Evolutionary conservation across 2,329 filamentous ascomycete genomes (phyloP).

Genomic region (Aspergillus spinulosporus): DNA sequence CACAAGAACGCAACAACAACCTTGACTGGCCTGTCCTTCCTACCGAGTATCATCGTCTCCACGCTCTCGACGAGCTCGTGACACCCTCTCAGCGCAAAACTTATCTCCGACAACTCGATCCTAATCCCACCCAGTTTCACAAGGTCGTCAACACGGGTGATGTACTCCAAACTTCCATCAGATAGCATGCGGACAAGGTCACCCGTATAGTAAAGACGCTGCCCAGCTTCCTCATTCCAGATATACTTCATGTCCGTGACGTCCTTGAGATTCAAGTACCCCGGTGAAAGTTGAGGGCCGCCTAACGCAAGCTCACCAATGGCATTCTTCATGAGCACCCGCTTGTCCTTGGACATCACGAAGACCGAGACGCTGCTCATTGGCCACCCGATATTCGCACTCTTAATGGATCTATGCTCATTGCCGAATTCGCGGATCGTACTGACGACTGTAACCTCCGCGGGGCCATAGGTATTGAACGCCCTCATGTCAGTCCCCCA

Average conservation of each 20-base stretch:
- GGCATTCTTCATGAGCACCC: constrained; percentile 28
- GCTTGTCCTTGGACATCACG: constrained; percentile 26
- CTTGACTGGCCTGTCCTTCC: constrained; percentile 33
- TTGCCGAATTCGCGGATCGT: constrained; percentile 34
- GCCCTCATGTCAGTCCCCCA: constrained; percentile 41
- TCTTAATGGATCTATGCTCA: constrained; percentile 25
- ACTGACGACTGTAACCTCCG: constrained; percentile 38
- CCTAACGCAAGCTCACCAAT: constrained; percentile 33
- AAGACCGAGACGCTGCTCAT: constrained; percentile 34
- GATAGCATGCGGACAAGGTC: constrained; percentile 32
- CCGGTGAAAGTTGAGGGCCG: constrained; percentile 32
- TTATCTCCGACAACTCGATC: constrained; percentile 35
- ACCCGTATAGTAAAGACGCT: constrained; percentile 37
- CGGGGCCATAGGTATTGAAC: constrained; percentile 44
- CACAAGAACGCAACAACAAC: constrained; percentile 40
- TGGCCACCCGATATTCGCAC: constrained; percentile 36
- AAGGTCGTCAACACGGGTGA: constrained; percentile 30
- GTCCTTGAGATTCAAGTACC: constrained; percentile 34
- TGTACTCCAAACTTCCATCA: constrained; percentile 29
- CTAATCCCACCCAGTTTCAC: constrained; percentile 32
- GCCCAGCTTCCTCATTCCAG: constrained; percentile 29
- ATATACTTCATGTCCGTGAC: constrained; percentile 33
- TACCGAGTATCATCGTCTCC: constrained; percentile 34
- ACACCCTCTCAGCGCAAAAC: constrained; percentile 34
- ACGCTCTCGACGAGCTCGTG: constrained; percentile 34